phyloP scores from a whole-genome alignment of 1,284 basidiomycete species.

The Ceratobasidium sp. region DNA sequence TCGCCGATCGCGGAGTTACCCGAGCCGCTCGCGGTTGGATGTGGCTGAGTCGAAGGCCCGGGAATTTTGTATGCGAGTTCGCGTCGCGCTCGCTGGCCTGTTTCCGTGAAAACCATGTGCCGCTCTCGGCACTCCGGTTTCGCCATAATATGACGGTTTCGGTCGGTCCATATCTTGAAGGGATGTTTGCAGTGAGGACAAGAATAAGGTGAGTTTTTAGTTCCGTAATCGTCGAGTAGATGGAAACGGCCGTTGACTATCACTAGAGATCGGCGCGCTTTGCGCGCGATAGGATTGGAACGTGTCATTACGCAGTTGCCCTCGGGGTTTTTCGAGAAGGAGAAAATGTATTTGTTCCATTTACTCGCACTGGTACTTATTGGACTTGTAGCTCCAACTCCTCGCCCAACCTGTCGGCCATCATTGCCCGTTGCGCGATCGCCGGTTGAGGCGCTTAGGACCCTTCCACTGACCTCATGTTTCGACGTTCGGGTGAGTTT shows the following conservation, averaged over 20 bases:
- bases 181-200: background rate
- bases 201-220: background rate
- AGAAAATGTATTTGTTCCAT: too few species aligned
- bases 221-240: background rate
- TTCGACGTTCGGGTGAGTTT: too few species aligned
- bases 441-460: too few species aligned
- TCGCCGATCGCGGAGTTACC: background rate
- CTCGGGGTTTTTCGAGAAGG: background rate
- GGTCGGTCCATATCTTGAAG: background rate
- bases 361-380: too few species aligned
- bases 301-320: background rate
- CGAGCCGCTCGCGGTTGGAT: background rate
- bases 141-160: constrained; percentile 2
- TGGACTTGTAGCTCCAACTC: too few species aligned
- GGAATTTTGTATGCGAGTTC: background rate
- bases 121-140: background rate
- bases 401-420: too few species aligned
- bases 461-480: too few species aligned
- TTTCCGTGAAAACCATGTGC: background rate
- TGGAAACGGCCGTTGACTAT: background rate
- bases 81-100: background rate
- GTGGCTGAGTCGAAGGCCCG: background rate
- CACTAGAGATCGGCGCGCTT: background rate
- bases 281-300: background rate
- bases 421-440: too few species aligned